These are phyloP conservation scores for Alnus glutinosa DNA, from an alignment of 306 rosid genomes.

Conservation along the genomic window DNA sequence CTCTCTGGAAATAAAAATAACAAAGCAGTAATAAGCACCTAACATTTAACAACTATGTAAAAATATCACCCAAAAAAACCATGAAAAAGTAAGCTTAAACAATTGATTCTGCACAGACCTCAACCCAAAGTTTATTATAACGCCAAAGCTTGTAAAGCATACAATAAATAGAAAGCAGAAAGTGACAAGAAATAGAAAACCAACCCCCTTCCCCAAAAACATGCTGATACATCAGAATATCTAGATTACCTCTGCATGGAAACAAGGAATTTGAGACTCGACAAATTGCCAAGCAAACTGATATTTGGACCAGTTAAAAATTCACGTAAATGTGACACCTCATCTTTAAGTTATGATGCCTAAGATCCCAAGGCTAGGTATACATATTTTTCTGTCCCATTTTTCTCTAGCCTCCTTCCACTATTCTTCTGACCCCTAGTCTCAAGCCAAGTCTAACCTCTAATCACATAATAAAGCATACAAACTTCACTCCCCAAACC, in stretches of 20 bases:
- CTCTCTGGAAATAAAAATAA: conserved; percentile 59
- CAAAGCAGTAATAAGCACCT: conserved; percentile 26
- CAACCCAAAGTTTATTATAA: neutral
- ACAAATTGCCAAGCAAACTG: neutral
- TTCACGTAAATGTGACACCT: neutral
- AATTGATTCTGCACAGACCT: neutral
- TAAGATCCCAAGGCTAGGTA: neutral
- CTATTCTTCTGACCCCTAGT: neutral
- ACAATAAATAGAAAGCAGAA: neutral
- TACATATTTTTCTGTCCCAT: neutral
- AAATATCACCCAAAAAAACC: neutral
- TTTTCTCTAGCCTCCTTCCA: neutral
- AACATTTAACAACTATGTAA: neutral
- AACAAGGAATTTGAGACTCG: neutral
- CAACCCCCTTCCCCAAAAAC: neutral
- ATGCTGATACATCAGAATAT: neutral
- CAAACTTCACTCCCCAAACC: neutral
- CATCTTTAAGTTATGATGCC: too few relatives aligned
- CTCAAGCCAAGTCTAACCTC: neutral
- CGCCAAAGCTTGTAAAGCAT: neutral
- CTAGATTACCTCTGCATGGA: neutral
- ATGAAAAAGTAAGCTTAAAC: neutral
- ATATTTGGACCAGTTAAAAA: neutral
- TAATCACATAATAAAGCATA: neutral
- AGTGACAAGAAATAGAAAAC: neutral